Percentiles rank a stretch among this genome's conserved stretches.
phyloP scores from a whole-genome alignment of 345 rosid species.

The Citrus mangshanensis region DNA sequence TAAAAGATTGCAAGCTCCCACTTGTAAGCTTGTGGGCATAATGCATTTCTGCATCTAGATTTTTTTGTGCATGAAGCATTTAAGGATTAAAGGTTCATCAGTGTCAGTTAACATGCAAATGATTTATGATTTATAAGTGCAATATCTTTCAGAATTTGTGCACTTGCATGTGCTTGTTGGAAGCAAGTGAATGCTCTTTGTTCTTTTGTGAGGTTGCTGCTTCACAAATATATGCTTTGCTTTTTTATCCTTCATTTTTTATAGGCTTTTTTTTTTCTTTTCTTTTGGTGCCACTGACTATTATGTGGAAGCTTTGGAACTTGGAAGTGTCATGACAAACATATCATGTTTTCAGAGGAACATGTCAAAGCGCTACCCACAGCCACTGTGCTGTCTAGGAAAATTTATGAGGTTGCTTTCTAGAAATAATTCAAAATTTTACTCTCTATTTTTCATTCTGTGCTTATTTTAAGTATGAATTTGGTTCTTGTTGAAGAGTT shows the following conservation, averaged over 20 bases:
- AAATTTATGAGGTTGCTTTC: not conserved
- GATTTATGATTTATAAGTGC: not conserved
- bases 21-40: not conserved
- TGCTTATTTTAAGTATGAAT: not conserved
- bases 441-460: not conserved
- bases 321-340: not conserved
- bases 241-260: not conserved
- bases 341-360: not conserved
- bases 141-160: not conserved
- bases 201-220: not conserved
- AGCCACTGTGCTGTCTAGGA: not conserved
- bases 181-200: not conserved
- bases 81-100: not conserved
- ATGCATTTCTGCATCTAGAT: not conserved
- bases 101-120: not conserved
- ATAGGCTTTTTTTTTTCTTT: not conserved
- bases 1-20: not conserved
- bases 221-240: not conserved
- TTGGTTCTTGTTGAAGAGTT: not conserved
- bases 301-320: conserved; percentile 3
- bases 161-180: not conserved
- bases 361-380: not conserved
- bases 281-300: not conserved
- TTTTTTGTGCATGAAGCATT: not conserved
- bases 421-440: not conserved